These are phyloP conservation scores for Alternaria triticimaculans DNA, from an alignment of 2,329 filamentous ascomycete genomes.

Conservation along the genomic window DNA sequence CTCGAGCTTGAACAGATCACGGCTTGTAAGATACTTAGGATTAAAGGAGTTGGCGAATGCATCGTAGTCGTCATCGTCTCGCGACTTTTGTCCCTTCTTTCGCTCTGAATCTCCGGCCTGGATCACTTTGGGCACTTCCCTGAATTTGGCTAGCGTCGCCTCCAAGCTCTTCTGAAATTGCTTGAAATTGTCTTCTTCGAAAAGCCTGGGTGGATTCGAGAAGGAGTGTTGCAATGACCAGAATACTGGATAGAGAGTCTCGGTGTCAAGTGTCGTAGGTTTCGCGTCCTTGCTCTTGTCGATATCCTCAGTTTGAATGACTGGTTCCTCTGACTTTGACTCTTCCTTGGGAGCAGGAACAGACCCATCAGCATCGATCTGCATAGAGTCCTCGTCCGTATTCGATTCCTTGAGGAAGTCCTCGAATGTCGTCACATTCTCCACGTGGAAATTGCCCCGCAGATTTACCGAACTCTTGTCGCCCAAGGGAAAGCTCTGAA, in stretches of 20 bases:
- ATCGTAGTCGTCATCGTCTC: constrained; percentile 69
- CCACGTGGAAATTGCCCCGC: constrained; percentile 91
- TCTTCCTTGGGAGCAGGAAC: constrained; percentile 38
- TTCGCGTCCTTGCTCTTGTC: constrained; percentile 59
- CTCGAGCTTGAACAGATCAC: constrained; percentile 94
- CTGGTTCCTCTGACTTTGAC: constrained; percentile 44
- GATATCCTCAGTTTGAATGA: constrained; percentile 50
- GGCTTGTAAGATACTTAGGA: constrained; percentile 97
- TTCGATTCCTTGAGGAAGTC: constrained; percentile 53
- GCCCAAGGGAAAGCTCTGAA: constrained; percentile 94
- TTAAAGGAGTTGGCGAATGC: constrained; percentile 81
- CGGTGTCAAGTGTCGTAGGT: constrained; percentile 62
- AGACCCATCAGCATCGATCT: constrained; percentile 63
- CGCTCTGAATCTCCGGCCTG: constrained; percentile 73
- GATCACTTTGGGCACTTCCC: constrained; percentile 69
- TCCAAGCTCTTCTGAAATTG: constrained; percentile 69
- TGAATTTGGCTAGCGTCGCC: constrained; percentile 76
- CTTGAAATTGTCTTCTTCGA: constrained; percentile 72
- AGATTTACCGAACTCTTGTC: constrained; percentile 98
- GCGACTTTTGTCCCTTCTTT: constrained; percentile 59
- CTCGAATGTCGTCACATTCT: constrained; percentile 90
- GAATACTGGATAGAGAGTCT: constrained; percentile 85
- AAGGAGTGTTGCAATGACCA: constrained; percentile 94
- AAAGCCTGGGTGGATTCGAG: constrained; percentile 85
- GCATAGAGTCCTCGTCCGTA: constrained; percentile 64